Base-by-base conservation (phyloP, 1,139 yeast species). In the Saccharomyces hybrid region DNA sequence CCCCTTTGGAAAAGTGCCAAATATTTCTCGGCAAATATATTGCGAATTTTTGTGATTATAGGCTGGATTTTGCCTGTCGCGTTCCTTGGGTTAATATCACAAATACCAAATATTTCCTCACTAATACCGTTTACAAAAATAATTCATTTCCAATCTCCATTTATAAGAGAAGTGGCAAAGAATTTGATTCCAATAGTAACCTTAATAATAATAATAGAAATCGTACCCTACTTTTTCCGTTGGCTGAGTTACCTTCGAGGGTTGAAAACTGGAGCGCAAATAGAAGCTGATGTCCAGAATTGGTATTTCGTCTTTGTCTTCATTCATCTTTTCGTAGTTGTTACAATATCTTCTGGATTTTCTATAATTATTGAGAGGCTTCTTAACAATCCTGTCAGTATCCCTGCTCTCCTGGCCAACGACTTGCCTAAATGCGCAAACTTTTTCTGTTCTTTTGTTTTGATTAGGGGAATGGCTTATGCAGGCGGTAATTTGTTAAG, bases 341-440 rank as follows among this genome's bases (percentile, higher is more conserved):
- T 90, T 2, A 86, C 97, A 0, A 80, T 90, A 46, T 88, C 95
- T 64, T 85, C 95, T 0, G 90, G 96, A 38, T 73, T 88, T 8
- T 81, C 88, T 0, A 83, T 83, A 3, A 79, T 89, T 0, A 70
- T 86, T 48, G 83, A 82, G 58, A 84, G 81, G 58, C 73, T 86
- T 2, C 72, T 88, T 5, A 83, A 82, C 55, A 83, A 82, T 57
- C 96, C 96, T 2, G 80, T 84, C 0, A 81, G 87, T 1, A 80
- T 87, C 7, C 89, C 95, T 1, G 75, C 81, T 3, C 70, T 88
- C 53, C 71, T 88, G 49, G 96, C 96, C 0, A 75, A 79, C 5
- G 87, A 88, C 63, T 72, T 88, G 48, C 96, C 96, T 0, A 86
- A 85, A 64, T 84, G 95, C 25, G 86, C 95, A 1, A 86, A 85